Conservation (phyloP, 1,284 basidiomycete species). For the Volvariella volvacea region DNA sequence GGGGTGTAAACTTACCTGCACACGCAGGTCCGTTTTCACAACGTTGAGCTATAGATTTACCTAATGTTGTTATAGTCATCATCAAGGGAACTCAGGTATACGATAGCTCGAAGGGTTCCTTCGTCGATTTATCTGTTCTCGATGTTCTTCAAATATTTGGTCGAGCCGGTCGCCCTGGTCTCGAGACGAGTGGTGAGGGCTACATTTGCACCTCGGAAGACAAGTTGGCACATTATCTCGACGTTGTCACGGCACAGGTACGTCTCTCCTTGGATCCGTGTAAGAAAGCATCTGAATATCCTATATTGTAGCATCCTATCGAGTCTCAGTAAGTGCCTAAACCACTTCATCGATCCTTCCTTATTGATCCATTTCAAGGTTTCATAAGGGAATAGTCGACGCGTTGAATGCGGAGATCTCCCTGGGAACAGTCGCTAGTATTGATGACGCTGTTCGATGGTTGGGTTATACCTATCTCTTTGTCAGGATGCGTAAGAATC, state of each 20-base stretch:
- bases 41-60: conserved; percentile 3
- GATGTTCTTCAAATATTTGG: conserved; percentile 98
- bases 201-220: conserved; percentile 96
- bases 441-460: conserved; percentile 90
- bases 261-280: conserved; percentile 11
- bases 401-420: conserved; percentile 95
- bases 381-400: conserved; percentile 84
- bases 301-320: conserved; percentile 69
- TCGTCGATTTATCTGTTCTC: conserved; percentile 90
- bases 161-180: conserved; percentile 93
- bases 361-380: conserved; percentile 38
- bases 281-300: conserved; percentile 7
- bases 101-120: conserved; percentile 82
- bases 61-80: conserved; percentile 49
- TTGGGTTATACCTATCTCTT: conserved; percentile 97
- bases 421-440: conserved; percentile 88
- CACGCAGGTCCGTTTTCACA: conserved; percentile 69
- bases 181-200: conserved; percentile 93
- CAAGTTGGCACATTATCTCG: conserved; percentile 89
- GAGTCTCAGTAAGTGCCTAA: conserved; percentile 76
- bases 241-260: conserved; percentile 85
- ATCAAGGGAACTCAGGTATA: conserved; percentile 99
- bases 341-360: conserved; percentile 9
- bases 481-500: conserved; percentile 93
- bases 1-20: conserved; percentile 99